Evolutionary conservation across 192 early-diverging fungal genomes (phyloP).

Genomic region (Umbelopsis isabellina): DNA sequence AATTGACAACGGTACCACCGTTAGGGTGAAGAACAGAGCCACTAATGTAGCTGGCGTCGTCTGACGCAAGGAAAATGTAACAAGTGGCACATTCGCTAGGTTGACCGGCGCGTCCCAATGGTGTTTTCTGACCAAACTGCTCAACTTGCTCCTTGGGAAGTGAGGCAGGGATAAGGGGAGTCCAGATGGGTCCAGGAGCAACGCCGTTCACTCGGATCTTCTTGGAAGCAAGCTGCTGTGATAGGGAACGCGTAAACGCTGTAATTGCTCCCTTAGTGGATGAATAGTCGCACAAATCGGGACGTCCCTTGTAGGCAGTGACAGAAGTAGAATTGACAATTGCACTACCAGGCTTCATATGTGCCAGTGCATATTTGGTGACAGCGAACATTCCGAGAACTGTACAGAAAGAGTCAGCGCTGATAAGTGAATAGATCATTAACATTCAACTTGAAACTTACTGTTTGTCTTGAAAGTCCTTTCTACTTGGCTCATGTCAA

Average conservation of each 20-base stretch:
- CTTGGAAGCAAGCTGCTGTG: constrained; percentile 41
- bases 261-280: constrained; percentile 53
- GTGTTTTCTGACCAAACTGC: constrained; percentile 33
- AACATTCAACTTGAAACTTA: neutral
- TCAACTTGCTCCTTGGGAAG: constrained; percentile 37
- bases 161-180: constrained; percentile 46
- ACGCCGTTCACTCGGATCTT: constrained; percentile 51
- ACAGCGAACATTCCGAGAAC: constrained; percentile 46
- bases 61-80: constrained; percentile 47
- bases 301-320: constrained; percentile 45
- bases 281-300: constrained; percentile 47
- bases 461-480: constrained; percentile 47
- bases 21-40: constrained; percentile 45
- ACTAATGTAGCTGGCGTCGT: constrained; percentile 40
- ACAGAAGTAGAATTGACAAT: constrained; percentile 54
- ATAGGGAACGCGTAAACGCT: constrained; percentile 46
- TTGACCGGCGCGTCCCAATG: constrained; percentile 47
- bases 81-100: constrained; percentile 42
- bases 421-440: neutral
- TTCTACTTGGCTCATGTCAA: constrained; percentile 42
- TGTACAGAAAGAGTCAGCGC: neutral
- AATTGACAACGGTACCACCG: constrained; percentile 30
- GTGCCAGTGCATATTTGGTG: constrained; percentile 44
- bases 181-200: constrained; percentile 50
- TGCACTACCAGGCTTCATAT: constrained; percentile 43